Evolutionary conservation across 2,329 filamentous ascomycete species (phyloP), one percentile per base, ranked within the genome.

Genomic region (Fusarium luffae): DNA sequence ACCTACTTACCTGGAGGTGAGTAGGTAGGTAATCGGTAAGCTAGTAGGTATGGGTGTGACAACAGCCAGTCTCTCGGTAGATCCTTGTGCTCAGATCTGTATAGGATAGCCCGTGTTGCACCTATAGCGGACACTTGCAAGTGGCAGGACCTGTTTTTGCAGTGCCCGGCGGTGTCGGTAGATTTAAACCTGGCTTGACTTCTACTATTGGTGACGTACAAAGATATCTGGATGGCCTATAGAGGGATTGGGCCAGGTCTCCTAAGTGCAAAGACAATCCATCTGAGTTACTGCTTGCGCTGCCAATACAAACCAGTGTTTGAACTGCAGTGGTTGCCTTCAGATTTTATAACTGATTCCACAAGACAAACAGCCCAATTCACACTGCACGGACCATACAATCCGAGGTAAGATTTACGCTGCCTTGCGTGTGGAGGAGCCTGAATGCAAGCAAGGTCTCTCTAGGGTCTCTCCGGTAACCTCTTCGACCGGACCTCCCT

Each of bases 341-440:
- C 44, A 34, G 18, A 21, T 27, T 46, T 41, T 41, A 10, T 9
- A 37, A 55, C 11, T 18, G 27, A 32, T 30, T 11, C 19, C 11
- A 14, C 8, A 23, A 27, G 41, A 51, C 41, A 42, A 62, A 51
- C 25, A 27, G 25, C 28, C 41, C 27, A 10, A 5, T 28, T 21
- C 21, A 16, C 6, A 34, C 32, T 44, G 30, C 48, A 50, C 48
- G 21, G 44, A 21, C 62, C 55, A 66, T 54, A 18, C n/a, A 23
- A 10, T 40, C 27, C 14, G 25, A 27, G 47, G 14, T 23, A n/a
- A 42, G 28, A 41, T 54, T 54, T 28, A 30, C 13, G 23, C 28
- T 21, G 13, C 30, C 21, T 37, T 23, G 30, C 40, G 28, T 18
- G 40, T 23, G n/a, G 19, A 21, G 37, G 18, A 47, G 25, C 43